These are phyloP conservation scores for Tremella fuciformis DNA, from an alignment of 768 basidiomycete genomes.

Conservation along the genomic window DNA sequence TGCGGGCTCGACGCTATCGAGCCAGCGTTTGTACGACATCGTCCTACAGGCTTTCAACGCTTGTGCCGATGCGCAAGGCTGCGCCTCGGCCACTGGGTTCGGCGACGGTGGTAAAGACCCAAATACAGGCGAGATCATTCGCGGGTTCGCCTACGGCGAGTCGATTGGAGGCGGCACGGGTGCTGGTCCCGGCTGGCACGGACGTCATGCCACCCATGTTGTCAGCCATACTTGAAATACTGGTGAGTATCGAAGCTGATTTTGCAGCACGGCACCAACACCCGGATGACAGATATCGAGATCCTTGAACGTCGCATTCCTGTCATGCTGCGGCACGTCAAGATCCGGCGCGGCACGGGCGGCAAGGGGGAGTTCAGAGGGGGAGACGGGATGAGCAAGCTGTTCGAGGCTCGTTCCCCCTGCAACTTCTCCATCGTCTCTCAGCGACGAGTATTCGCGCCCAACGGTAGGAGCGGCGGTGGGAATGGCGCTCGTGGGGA, in stretches of 20 bases:
- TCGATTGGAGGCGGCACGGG: slow-evolving; percentile 14
- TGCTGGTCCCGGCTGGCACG: slow-evolving; percentile 16
- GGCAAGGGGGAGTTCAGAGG: slow-evolving; percentile 5
- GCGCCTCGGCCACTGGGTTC: background rate
- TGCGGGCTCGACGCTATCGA: slow-evolving; percentile 40
- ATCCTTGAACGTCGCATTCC: slow-evolving; percentile 14
- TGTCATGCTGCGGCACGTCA: slow-evolving; percentile 15
- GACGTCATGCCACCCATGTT: slow-evolving; percentile 12
- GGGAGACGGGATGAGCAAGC: slow-evolving; percentile 7
- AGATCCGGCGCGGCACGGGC: slow-evolving; percentile 16
- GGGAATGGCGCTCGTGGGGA: slow-evolving; percentile 11
- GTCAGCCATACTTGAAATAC: no score
- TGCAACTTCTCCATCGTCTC: background rate
- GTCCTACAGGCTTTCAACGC: slow-evolving; percentile 39
- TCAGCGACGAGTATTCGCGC: background rate
- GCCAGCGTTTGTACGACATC: slow-evolving; percentile 37
- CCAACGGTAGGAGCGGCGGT: slow-evolving; percentile 3
- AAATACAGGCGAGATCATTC: background rate
- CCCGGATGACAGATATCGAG: slow-evolving; percentile 17
- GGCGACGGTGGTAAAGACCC: background rate
- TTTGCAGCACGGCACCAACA: slow-evolving; percentile 17
- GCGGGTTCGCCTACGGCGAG: background rate
- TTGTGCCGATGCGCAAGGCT: slow-evolving; percentile 16
- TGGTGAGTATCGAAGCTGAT: background rate
- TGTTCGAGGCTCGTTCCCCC: background rate